Base-by-base conservation (phyloP, 1,284 basidiomycete species). In the Puccinia triticina region DNA sequence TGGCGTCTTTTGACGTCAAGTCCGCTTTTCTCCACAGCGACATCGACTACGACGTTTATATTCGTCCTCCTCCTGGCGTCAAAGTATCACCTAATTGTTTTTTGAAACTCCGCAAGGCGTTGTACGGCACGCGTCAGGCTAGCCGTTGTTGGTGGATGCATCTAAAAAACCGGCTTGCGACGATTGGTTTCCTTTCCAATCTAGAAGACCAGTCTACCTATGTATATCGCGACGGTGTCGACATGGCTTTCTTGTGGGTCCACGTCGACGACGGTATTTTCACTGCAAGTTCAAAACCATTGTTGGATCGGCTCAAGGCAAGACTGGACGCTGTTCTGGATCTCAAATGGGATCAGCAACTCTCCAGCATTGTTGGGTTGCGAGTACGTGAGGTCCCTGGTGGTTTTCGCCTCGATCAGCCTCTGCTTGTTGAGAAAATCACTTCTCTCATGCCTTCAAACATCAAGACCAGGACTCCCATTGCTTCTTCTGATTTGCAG, bases 1-100 rank as follows among this genome's bases (percentile, higher is more conserved):
- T 73, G 18, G n/a, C 18, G 29, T 73, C 71, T 29, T 73, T 73
- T 73, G 71, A 73, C 29, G 48, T 50, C 48, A 50, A 50, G 48
- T 50, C 48, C 12, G 40, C 40, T 7, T 43, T 43, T 43, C 40
- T 43, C 12, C 40, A 43, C 40, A 43, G n/a, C 29, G 21, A 66
- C 8, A 66, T 66, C 8, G 64, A 66, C 23, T 16, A 66, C 8
- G 26, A 32, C 10, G 32, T 66, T 8, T 66, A 34, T 18, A 66
- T 66, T n/a, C 12, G 64, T 8, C 37, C 32, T 37, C 64, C 64
- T 34, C 64, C 32, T 7, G 64, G 64, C 37, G 26, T 57, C 8
- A 2, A 2, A 18, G 55, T 57, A 10, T 26, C 23, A 1, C 55
- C 55, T 3, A 21, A 21, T 7, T 26, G n/a, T 26, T 4, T 57